Evolutionary conservation across 192 early-diverging fungal genomes (phyloP), one percentile per base, ranked within the genome.

Genomic region (Entrophospora sp.): DNA sequence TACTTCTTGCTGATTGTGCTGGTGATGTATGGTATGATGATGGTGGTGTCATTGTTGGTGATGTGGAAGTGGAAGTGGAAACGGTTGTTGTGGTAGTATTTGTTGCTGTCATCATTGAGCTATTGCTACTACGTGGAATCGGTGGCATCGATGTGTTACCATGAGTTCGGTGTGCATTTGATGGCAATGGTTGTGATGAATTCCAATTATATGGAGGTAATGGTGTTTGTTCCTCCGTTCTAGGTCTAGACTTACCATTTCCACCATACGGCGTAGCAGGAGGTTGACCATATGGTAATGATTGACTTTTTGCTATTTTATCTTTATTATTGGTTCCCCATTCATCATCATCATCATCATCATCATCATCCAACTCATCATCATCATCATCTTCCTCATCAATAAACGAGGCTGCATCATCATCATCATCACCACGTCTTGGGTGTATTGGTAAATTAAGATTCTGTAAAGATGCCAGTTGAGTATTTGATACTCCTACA

Each of bases 21-120:
- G 59, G 75, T 64, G 83, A 84, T 12, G 74, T 74, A 46, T 80
- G 83, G 35, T 80, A 76, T 12, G 83, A 84, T 27, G 77, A 77
- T 14, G 81, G 81, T 25, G 83, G 79, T 61, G 45, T 4, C 36
- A 42, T n/a, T 12, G 34, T 55, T 37, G 36, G 16, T 16, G 46
- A 12, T 13, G 46, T 5, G 12, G 62, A n/a, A 34, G 9, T 51
- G 1, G 45, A 13, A 9, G 34, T 20, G 30, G 31, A 34, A 28
- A 9, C 13, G 24, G 53, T 12, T 5, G 31, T 57, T 57, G 30
- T 34, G 5, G 30, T 6, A 35, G 53, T 67, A 44, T 30, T 67
- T 67, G 70, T 61, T 71, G 44, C 59, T 71, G 1, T 58, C 69
- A n/a, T n/a, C n/a, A n/a, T n/a, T n/a, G n/a, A n/a, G n/a, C n/a